Conservation (phyloP, 169 alveolate species). For the Plasmodium vinckei region DNA sequence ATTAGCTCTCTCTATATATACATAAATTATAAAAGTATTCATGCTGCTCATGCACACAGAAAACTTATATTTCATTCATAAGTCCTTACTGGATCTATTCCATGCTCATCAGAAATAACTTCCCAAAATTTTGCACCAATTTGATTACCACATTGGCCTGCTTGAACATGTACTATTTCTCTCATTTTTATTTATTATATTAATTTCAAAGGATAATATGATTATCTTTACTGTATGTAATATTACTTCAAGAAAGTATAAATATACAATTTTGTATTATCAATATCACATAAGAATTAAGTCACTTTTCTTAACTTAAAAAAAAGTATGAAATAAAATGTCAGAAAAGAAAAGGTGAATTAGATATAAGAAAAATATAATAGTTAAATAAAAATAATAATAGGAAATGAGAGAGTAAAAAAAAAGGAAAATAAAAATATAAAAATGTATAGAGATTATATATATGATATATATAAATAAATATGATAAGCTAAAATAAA, state of each 20-base stretch:
- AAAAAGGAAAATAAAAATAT: conserved; percentile 6
- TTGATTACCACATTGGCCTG: conserved; percentile 99
- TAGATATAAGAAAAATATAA: conserved; percentile 6
- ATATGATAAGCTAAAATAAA: conserved; percentile 12
- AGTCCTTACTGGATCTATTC: conserved; percentile 95
- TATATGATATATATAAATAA: neutral
- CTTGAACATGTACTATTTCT: conserved; percentile 98
- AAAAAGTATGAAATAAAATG: conserved; percentile 5
- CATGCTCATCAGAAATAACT: conserved; percentile 99
- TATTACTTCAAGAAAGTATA: neutral
- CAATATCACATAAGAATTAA: conserved; percentile 17
- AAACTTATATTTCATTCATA: neutral
- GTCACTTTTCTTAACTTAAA: conserved; percentile 20
- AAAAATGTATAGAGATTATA: conserved; percentile 3
- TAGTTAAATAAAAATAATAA: neutral
- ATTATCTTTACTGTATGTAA: conserved; percentile 1
- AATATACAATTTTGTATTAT: neutral
- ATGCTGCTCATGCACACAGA: no score
- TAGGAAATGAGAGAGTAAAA: neutral
- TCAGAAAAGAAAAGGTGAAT: conserved; percentile 19
- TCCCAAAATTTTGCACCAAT: conserved; percentile 99
- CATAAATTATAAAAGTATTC: no score
- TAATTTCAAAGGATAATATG: conserved; percentile 12
- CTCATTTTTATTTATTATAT: conserved; percentile 91
- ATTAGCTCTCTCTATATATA: no score